Evolutionary conservation across 2,329 filamentous ascomycete genomes (phyloP), one percentile per base, ranked within the genome.

Genomic region (Penicillium polonicum): DNA sequence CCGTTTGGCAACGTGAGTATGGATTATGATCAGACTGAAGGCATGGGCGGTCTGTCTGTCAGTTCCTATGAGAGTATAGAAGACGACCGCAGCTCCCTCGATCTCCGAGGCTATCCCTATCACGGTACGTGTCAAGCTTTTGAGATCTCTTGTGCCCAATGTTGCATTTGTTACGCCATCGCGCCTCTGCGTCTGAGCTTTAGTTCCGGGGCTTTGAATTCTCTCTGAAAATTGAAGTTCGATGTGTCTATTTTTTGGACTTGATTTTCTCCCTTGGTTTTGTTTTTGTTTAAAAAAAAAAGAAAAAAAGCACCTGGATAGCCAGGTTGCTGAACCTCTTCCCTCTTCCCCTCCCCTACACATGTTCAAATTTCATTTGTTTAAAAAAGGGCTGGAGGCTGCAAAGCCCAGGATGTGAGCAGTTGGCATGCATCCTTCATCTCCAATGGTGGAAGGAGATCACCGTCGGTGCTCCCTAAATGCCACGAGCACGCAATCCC

Each of bases 61-160:
- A 76, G 73, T 60, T 76, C 74, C 35, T 76, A 76, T 60, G 74
- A 76, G 48, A 75, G 73, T 57, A 70, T 76, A 58, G 74, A 76
- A 19, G 74, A 76, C 60, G 74, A 76, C 42, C 72, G 71, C 58
- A 70, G 61, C 50, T 70, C 72, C 23, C 66, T 76, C 55, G 74
- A 76, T 68, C 64, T 75, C 42, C 63, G 73, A 61, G 70, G 68
- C 29, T 76, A 76, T 62, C 70, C 72, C 35, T 75, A 74, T 71
- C 71, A 73, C 64, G 70, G 74, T 76, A 71, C 68, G 74, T 73
- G 25, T 58, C 57, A 63, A 64, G 57, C 53, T 56, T 59, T 48
- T 55, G 21, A 35, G 21, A 29, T 21, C n/a, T 21, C n/a, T 33
- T 53, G 43, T 67, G 64, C 63, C 59, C 66, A 60, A 61, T 15